A percentile compares a stretch with the other conserved stretches of the same genome.
These are phyloP conservation scores for Microbotryum violaceum DNA, from an alignment of 1,284 basidiomycete genomes.

Conservation along the genomic window DNA sequence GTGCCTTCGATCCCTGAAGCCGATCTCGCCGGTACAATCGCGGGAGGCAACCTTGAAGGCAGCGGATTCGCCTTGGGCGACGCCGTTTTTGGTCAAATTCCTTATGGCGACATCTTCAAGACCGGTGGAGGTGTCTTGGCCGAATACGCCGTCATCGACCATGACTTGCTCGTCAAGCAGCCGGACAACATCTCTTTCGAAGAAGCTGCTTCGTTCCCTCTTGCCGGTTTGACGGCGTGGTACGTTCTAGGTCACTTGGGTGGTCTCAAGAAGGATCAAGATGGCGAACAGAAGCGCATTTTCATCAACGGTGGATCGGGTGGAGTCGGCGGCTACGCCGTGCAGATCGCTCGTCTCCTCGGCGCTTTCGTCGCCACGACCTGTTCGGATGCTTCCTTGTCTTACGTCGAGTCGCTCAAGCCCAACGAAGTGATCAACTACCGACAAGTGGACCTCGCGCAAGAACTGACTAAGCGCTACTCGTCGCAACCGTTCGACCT, in stretches of 20 bases:
- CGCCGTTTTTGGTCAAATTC: conserved; percentile 50
- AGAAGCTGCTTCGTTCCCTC: conserved; percentile 53
- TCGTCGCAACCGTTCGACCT: conserved; percentile 35
- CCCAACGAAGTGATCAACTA: conserved; percentile 56
- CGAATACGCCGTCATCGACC: conserved; percentile 17
- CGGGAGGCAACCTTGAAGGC: conserved; percentile 47
- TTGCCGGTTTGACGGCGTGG: conserved; percentile 53
- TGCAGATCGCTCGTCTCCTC: conserved; percentile 55
- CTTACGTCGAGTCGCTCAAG: conserved; percentile 45
- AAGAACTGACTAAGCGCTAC: conserved; percentile 43
- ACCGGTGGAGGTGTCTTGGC: conserved; percentile 22
- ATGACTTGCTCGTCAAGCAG: conserved; percentile 32
- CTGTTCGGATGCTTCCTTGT: conserved; percentile 51
- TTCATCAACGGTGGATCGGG: conserved; percentile 62
- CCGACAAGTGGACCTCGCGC: conserved; percentile 46
- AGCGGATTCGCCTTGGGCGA: conserved; percentile 53
- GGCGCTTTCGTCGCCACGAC: conserved; percentile 54
- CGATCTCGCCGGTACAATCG: conserved; percentile 58
- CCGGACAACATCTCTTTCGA: conserved; percentile 49
- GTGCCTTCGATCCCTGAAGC: conserved; percentile 15
- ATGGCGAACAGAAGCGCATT: conserved; percentile 38
- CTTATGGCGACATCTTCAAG: conserved; percentile 8
- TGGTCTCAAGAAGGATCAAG: conserved; percentile 36
- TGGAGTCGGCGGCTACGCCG: conserved; percentile 55
- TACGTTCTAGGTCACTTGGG: conserved; percentile 49